phyloP scores from a whole-genome alignment of 1,139 yeast genomes.

The Yueomyces sp. region DNA sequence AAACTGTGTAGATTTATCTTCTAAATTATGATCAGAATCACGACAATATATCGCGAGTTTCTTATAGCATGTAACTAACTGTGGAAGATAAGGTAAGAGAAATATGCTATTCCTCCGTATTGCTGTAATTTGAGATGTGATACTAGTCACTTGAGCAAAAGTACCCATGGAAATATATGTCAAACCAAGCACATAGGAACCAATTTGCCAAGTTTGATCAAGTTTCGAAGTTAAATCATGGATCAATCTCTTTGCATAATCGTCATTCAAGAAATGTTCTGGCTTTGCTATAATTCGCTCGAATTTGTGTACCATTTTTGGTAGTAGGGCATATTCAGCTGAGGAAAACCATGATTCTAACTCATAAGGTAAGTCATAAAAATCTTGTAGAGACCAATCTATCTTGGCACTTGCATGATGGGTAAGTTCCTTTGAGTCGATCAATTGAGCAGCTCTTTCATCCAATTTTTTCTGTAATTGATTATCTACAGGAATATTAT shows the following conservation, averaged over 20 bases:
- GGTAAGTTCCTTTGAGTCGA: conserved; percentile 12
- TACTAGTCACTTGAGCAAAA: conserved; percentile 6
- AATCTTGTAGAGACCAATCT: conserved; percentile 34
- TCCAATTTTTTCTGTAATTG: conserved; percentile 25
- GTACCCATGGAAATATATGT: conserved; percentile 19
- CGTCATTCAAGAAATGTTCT: conserved; percentile 11
- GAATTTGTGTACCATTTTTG: conserved; percentile 10
- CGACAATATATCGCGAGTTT: conserved; percentile 16
- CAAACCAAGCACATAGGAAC: conserved; percentile 9
- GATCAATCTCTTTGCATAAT: conserved; percentile 9
- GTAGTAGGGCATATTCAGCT: conserved; percentile 31
- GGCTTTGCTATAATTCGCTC: conserved; percentile 11
- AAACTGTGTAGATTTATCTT: conserved; percentile 18
- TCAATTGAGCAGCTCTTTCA: conserved; percentile 26
- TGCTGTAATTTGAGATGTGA: conserved; percentile 9
- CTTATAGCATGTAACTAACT: conserved; percentile 11
- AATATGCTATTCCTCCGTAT: conserved; percentile 15
- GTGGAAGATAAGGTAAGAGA: conserved; percentile 6
- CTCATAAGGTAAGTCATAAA: conserved; percentile 32
- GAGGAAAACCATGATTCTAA: conserved; percentile 53
- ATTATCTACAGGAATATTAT: conserved; percentile 26
- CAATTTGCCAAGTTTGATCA: background rate
- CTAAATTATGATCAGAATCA: conserved; percentile 12
- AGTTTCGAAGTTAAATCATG: conserved; percentile 4
- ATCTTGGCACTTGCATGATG: conserved; percentile 21